phyloP scores from a whole-genome alignment of 345 rosid species.

The Luvunga scandens region DNA sequence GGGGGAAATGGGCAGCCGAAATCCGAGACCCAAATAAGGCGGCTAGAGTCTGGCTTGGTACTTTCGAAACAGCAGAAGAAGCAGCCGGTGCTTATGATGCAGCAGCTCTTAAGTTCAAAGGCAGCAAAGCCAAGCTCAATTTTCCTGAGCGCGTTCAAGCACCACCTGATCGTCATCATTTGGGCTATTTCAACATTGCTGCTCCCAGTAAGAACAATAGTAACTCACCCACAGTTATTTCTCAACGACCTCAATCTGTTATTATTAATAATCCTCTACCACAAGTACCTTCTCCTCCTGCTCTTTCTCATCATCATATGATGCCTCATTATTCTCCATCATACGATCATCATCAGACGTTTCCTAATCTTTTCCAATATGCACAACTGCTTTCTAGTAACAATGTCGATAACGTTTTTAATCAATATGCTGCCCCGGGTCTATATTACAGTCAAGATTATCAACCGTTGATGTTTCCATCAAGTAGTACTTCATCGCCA shows the following conservation, averaged over 20 bases:
- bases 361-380: constrained; percentile 20
- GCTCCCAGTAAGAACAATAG: not conserved
- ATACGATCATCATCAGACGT: constrained; percentile 8
- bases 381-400: constrained; percentile 23
- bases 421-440: constrained; percentile 7
- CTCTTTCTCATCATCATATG: not conserved
- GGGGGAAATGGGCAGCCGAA: constrained; percentile 36
- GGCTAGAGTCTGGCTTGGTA: constrained; percentile 31
- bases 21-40: constrained; percentile 30
- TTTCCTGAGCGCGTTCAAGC: constrained; percentile 23
- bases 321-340: not conserved
- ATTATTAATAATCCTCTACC: not conserved
- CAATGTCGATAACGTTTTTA: not conserved
- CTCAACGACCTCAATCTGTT: not conserved
- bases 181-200: not conserved
- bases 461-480: not conserved
- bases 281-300: not conserved
- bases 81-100: constrained; percentile 28
- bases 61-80: constrained; percentile 22
- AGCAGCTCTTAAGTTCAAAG: constrained; percentile 29
- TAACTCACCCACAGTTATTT: not conserved
- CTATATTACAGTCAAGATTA: constrained; percentile 9
- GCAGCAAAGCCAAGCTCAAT: constrained; percentile 28
- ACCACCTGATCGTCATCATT: not conserved
- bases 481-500: not conserved